Evolutionary conservation across 176 grass and related monocot genomes (phyloP), one percentile per base, ranked within the genome.

Genomic region (Elaeis guineensis): DNA sequence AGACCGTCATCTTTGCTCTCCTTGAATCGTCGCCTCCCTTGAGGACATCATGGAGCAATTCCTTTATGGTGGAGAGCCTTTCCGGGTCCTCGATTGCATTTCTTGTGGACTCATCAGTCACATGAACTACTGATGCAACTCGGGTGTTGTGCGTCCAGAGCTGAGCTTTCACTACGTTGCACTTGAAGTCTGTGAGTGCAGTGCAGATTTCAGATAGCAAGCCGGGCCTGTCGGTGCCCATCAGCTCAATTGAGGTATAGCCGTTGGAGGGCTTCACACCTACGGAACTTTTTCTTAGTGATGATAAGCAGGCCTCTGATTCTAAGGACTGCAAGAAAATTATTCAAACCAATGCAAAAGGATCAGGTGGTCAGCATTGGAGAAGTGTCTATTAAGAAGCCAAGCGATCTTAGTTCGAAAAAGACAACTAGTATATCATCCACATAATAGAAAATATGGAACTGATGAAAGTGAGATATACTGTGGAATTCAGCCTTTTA

Each of bases 101-200:
- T 0, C 77, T 74, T 0, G 73, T 72, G 74, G 28, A 50, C 21
- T 64, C 81, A 48, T 89, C 86, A 18, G 81, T 78, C 24, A 89
- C 61, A 55, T 75, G 64, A 6, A 89, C 19, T 16, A 89, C 49
- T 2, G 81, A 69, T 23, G 86, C 86, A 53, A 72, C 72, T 21
- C 86, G 72, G 28, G 48, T 15, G 16, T 72, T 72, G 70, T 89
- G 86, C 15, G 81, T 84, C 86, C 86, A 89, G 15, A 89, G 60
- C 59, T 84, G 74, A 17, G 74, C 80, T 24, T 54, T 77, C 20
- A 75, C 74, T 21, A 89, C 71, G 8, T 81, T 81, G 69, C 77
- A 89, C 57, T 79, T 52, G 53, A 81, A 70, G 26, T 72, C 39
- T 12, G 77, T 66, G 1, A 89, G 72, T 9, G 85, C 81, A 7